Conservation (phyloP, 768 basidiomycete species). For the Clitopilus passeckerianus region DNA sequence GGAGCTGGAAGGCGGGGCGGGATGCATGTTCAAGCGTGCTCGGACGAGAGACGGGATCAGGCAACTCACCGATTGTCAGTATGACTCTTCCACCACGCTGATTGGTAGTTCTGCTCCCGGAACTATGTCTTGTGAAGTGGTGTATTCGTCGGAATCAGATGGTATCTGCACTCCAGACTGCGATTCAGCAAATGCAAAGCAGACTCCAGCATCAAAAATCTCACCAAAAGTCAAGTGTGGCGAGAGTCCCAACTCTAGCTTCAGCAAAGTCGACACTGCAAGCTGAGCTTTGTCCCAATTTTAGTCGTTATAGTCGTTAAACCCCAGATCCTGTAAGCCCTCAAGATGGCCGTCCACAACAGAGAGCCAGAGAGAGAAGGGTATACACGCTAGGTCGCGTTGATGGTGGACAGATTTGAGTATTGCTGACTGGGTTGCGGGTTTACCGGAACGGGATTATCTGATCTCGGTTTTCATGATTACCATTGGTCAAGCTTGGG, state of each 20-base stretch:
- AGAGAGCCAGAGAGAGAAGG: neutral
- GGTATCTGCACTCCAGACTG: neutral
- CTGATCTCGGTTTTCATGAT: neutral
- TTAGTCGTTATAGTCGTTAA: neutral
- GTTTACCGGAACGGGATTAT: conserved; percentile 1
- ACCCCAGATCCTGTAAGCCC: too few species aligned
- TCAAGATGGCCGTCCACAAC: neutral
- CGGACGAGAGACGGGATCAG: neutral
- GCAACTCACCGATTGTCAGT: neutral
- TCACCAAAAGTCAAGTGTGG: neutral
- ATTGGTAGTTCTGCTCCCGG: neutral
- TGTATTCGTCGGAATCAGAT: neutral
- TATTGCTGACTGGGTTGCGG: neutral
- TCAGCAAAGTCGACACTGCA: neutral
- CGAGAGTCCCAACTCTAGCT: neutral
- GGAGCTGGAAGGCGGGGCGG: neutral
- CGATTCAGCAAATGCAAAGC: neutral
- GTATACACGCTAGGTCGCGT: neutral
- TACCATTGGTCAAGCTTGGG: neutral
- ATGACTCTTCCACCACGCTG: neutral
- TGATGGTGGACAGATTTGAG: neutral
- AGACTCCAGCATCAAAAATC: neutral
- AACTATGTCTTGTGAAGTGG: neutral
- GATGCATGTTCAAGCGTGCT: neutral
- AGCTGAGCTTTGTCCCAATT: neutral